These are phyloP conservation scores for Kodamaea sp. DNA, from an alignment of 1,139 yeast species.

Conservation along the genomic window DNA sequence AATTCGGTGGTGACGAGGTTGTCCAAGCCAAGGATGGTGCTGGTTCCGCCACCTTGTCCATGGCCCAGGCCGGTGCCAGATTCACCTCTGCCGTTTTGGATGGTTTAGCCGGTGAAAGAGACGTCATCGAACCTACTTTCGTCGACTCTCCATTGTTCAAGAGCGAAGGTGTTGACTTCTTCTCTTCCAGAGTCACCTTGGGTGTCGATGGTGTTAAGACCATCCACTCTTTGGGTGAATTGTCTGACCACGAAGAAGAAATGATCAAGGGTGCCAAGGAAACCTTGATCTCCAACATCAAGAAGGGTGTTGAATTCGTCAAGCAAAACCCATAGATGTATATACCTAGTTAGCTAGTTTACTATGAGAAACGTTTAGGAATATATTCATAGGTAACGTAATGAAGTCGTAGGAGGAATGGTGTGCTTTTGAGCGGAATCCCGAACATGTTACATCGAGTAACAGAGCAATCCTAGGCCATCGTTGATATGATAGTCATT, in stretches of 20 bases:
- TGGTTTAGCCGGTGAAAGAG: conserved; percentile 53
- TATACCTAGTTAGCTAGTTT: no score
- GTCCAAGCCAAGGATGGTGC: conserved; percentile 94
- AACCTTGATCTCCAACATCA: conserved; percentile 56
- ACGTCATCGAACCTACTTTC: conserved; percentile 52
- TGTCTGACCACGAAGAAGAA: conserved; percentile 59
- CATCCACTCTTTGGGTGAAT: conserved; percentile 55
- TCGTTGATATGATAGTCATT: no score
- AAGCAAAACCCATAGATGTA: conserved; percentile 47
- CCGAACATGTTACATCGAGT: no score
- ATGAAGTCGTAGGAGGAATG: no score
- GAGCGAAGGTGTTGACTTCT: conserved; percentile 54
- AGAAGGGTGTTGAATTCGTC: conserved; percentile 60
- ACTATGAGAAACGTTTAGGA: background rate
- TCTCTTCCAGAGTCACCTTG: conserved; percentile 66
- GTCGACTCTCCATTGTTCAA: conserved; percentile 45
- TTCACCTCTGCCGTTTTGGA: conserved; percentile 64
- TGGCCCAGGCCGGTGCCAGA: conserved; percentile 95
- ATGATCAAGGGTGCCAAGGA: conserved; percentile 56
- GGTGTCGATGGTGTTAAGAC: conserved; percentile 58
- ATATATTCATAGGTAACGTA: no score
- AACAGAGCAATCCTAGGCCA: no score
- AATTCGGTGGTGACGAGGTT: conserved; percentile 97
- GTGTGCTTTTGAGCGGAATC: no score
- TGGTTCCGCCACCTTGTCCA: conserved; percentile 92